A percentile compares a stretch with the other conserved stretches of the same genome.
Evolutionary conservation across 805 yeast species (phyloP).

Genomic region (Starmerella kuoi): DNA sequence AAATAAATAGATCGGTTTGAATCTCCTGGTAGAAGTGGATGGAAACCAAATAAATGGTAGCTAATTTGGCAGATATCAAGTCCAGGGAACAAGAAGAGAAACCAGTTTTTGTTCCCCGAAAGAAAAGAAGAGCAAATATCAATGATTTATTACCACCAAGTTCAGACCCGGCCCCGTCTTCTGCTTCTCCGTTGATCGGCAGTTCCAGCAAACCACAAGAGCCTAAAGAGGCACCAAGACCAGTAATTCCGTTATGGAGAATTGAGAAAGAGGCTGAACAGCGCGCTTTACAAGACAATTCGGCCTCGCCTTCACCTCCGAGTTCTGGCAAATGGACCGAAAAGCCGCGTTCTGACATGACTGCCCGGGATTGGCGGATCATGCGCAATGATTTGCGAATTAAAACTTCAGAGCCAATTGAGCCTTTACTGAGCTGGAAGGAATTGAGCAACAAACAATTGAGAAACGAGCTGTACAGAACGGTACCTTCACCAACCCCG

Average conservation of each 20-base stretch:
- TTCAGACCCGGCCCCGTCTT: neutral
- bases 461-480: conserved; percentile 39
- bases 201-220: too few species aligned
- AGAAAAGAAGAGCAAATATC: conserved; percentile 5
- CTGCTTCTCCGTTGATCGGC: neutral
- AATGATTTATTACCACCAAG: neutral
- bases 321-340: conserved; percentile 43
- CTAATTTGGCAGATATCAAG: conserved; percentile 3
- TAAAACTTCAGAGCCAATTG: conserved; percentile 36
- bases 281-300: neutral
- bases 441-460: conserved; percentile 2
- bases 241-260: neutral
- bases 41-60: conserved; percentile 1
- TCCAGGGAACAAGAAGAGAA: conserved; percentile 7
- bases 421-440: conserved; percentile 64
- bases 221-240: conserved; percentile 11
- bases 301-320: too few species aligned
- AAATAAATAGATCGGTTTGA: too few species aligned
- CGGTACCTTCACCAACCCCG: conserved; percentile 64
- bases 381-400: conserved; percentile 68
- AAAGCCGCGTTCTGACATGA: conserved; percentile 56
- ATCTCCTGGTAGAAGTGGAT: too few species aligned
- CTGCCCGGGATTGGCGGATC: conserved; percentile 78
- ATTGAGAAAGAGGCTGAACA: neutral
- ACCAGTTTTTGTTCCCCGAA: conserved; percentile 17